Conservation (phyloP, 1,139 yeast species). For the Lodderomyces pseudojiufengensis region DNA sequence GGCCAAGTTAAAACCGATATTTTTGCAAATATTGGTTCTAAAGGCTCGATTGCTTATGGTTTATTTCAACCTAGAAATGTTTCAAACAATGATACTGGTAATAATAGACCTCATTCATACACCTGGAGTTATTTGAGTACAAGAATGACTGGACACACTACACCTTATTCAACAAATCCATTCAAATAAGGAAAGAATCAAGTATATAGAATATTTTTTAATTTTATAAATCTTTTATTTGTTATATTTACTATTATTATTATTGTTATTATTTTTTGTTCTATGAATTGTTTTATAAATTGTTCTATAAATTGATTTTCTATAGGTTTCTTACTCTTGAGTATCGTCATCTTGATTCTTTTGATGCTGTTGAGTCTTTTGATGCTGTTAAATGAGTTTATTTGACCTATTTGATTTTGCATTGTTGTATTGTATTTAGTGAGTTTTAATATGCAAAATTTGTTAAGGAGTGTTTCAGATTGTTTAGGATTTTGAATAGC, state of each 20-base stretch:
- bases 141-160: slow-evolving; percentile 49
- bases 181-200: slow-evolving; percentile 20
- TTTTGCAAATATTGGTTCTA: slow-evolving; percentile 21
- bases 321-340: no score
- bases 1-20: slow-evolving; percentile 26
- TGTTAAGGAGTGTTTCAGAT: no score
- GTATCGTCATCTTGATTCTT: no score
- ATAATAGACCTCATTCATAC: slow-evolving; percentile 43
- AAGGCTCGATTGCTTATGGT: slow-evolving; percentile 57
- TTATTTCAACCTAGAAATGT: slow-evolving; percentile 86
- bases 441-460: no score
- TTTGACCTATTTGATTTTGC: no score
- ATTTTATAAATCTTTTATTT: not conserved
- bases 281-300: no score
- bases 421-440: no score
- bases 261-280: slow-evolving; percentile 1
- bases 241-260: not conserved
- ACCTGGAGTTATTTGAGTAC: slow-evolving; percentile 46
- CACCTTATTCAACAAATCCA: slow-evolving; percentile 62
- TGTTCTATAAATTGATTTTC: no score
- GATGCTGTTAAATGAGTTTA: no score
- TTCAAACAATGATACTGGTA: slow-evolving; percentile 80
- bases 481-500: no score
- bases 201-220: not conserved
- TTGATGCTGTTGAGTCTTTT: no score